Evolutionary conservation across 1,284 basidiomycete genomes (phyloP).

Genomic region (Exobasidium cylindrosporum): DNA sequence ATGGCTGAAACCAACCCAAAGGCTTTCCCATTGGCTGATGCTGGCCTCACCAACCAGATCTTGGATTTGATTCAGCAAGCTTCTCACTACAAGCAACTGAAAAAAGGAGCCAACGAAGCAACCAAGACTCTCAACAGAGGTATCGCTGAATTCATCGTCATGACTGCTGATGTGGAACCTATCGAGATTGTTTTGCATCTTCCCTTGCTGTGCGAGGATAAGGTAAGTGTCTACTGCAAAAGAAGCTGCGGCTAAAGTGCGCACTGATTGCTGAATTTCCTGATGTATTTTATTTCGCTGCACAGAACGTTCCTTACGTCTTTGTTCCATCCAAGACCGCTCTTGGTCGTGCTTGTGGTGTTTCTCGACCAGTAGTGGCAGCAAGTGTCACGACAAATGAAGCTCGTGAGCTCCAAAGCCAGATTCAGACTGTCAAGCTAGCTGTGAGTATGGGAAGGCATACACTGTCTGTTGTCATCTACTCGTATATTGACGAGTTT

Average conservation of each 20-base stretch:
- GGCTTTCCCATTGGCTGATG: conserved; percentile 89
- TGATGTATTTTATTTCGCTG: neutral
- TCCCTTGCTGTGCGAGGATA: conserved; percentile 96
- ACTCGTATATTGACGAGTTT: neutral
- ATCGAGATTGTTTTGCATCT: conserved; percentile 97
- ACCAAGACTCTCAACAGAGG: conserved; percentile 99
- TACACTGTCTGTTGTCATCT: neutral
- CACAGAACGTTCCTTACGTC: conserved; percentile 85
- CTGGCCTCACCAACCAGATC: conserved; percentile 89
- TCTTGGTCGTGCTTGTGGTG: conserved; percentile 91
- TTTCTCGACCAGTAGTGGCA: conserved; percentile 90
- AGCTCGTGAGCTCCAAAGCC: conserved; percentile 82
- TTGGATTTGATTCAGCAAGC: conserved; percentile 57
- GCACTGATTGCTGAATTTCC: neutral
- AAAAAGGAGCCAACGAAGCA: conserved; percentile 93
- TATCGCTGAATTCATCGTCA: conserved; percentile 95
- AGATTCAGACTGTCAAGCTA: conserved; percentile 81
- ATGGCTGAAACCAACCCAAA: conserved; percentile 62
- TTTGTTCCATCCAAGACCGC: conserved; percentile 93
- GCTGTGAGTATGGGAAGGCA: conserved; percentile 35
- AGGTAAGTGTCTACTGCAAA: conserved; percentile 54
- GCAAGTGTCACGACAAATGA: conserved; percentile 94
- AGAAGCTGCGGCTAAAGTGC: neutral
- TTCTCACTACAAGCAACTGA: conserved; percentile 89
- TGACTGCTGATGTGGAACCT: conserved; percentile 87